A percentile compares a stretch with the other conserved stretches of the same genome.
phyloP scores from a whole-genome alignment of 352 stramenopile genomes.

The Peronospora belbahrii region DNA sequence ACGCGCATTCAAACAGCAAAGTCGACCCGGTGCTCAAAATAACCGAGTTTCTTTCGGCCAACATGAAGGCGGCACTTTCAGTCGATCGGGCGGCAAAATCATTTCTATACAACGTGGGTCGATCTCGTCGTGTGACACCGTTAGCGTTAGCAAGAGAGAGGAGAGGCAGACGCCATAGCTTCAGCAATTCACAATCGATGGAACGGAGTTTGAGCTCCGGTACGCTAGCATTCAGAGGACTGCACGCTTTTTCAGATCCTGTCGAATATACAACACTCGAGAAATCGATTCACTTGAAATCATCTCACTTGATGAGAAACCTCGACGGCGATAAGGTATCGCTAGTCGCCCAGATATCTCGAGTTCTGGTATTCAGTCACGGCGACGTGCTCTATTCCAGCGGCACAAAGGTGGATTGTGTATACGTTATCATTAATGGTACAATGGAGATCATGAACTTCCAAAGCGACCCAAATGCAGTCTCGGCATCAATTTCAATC shows the following conservation, averaged over 20 bases:
- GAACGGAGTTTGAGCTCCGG: constrained; percentile 22
- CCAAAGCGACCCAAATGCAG: constrained; percentile 3
- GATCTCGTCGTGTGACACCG: constrained; percentile 28
- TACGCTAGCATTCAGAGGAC: constrained; percentile 15
- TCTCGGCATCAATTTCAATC: constrained; percentile 7
- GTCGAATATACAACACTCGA: constrained; percentile 73
- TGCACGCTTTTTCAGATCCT: constrained; percentile 37
- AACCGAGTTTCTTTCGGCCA: constrained; percentile 47
- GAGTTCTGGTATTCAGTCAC: constrained; percentile 52
- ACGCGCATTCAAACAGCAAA: constrained; percentile 10
- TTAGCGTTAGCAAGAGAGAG: constrained; percentile 27
- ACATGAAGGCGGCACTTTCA: constrained; percentile 60
- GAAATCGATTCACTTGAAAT: constrained; percentile 82
- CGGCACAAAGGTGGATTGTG: constrained; percentile 31
- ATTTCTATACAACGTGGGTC: constrained; percentile 65
- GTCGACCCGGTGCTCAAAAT: constrained; percentile 35
- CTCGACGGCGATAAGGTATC: constrained; percentile 81
- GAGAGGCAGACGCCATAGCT: constrained; percentile 36
- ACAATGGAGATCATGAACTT: constrained; percentile 40
- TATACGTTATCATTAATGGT: constrained; percentile 73
- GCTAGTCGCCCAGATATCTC: constrained; percentile 60
- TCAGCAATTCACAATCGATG: constrained; percentile 22
- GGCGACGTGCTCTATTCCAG: constrained; percentile 47
- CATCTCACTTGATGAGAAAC: constrained; percentile 75
- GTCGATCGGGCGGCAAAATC: constrained; percentile 63